A percentile compares a stretch with the other conserved stretches of the same genome.
Evolutionary conservation across 805 yeast genomes (phyloP).

Genomic region (Yueomyces sp.): DNA sequence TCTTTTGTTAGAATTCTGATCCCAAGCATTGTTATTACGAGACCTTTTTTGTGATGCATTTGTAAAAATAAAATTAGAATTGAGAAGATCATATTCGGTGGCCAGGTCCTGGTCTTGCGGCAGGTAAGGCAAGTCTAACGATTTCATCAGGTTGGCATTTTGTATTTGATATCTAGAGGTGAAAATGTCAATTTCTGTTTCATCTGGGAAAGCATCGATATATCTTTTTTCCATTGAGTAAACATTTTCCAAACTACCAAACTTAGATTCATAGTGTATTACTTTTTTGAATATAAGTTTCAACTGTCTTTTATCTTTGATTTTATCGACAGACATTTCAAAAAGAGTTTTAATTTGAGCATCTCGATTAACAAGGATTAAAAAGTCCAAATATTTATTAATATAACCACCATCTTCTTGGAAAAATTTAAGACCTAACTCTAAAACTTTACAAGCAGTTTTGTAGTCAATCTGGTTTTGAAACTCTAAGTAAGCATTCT

Average conservation of each 20-base stretch:
- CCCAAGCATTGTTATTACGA: not conserved
- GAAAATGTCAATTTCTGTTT: constrained; percentile 24
- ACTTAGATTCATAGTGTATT: constrained; percentile 53
- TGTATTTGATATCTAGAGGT: constrained; percentile 27
- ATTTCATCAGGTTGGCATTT: constrained; percentile 21
- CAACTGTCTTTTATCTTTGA: constrained; percentile 23
- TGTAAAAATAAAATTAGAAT: not conserved
- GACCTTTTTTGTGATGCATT: not conserved
- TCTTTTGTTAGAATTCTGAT: constrained; percentile 1
- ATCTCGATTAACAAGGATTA: constrained; percentile 56
- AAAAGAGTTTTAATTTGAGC: constrained; percentile 66
- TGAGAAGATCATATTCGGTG: not conserved
- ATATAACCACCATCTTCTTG: constrained; percentile 47
- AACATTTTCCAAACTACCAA: constrained; percentile 59
- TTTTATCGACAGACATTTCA: constrained; percentile 56
- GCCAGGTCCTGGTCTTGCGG: not conserved
- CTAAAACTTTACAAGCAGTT: constrained; percentile 65
- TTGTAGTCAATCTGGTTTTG: constrained; percentile 48
- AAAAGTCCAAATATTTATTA: constrained; percentile 55
- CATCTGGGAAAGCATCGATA: constrained; percentile 51
- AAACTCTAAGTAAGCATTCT: constrained; percentile 72
- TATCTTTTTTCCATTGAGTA: constrained; percentile 54
- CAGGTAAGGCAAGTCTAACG: constrained; percentile 24
- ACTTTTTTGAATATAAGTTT: constrained; percentile 42
- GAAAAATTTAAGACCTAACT: constrained; percentile 53